Conservation (phyloP, 1,139 yeast genomes). For the Kazachstania sp. region DNA sequence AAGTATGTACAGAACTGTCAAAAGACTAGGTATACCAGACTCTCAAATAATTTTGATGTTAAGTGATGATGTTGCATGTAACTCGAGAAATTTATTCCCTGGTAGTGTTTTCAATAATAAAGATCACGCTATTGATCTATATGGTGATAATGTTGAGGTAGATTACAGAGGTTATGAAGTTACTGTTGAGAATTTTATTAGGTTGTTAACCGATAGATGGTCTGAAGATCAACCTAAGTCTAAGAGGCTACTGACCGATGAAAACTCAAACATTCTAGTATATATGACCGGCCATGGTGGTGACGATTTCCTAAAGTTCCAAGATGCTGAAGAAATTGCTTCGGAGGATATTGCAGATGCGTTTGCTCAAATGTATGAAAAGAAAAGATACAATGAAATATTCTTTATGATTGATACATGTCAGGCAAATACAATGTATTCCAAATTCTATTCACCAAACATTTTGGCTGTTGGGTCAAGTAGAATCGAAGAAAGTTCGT, state of each 20-base stretch:
- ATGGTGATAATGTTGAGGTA: conserved; percentile 91
- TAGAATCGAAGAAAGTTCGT: conserved; percentile 80
- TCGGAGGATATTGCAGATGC: conserved; percentile 96
- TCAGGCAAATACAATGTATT: conserved; percentile 97
- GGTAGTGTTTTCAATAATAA: conserved; percentile 93
- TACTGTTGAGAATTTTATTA: conserved; percentile 88
- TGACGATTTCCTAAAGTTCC: conserved; percentile 90
- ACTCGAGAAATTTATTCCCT: conserved; percentile 90
- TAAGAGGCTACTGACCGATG: conserved; percentile 83
- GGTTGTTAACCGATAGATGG: conserved; percentile 91
- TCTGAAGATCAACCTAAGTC: conserved; percentile 88
- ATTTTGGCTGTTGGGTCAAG: conserved; percentile 90
- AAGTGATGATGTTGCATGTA: conserved; percentile 95
- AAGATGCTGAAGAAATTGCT: conserved; percentile 96
- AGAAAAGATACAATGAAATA: conserved; percentile 88
- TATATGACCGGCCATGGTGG: conserved; percentile 99
- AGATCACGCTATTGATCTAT: conserved; percentile 87
- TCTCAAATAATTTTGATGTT: conserved; percentile 94
- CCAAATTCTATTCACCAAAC: conserved; percentile 86
- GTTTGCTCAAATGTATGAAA: conserved; percentile 93
- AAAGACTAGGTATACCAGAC: conserved; percentile 92
- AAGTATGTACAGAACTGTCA: conserved; percentile 91
- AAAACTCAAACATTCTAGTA: conserved; percentile 84
- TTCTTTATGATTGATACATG: conserved; percentile 98
- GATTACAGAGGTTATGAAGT: conserved; percentile 97